Evolutionary conservation across 768 basidiomycete species (phyloP).

Genomic region (Boletus rubropictus): DNA sequence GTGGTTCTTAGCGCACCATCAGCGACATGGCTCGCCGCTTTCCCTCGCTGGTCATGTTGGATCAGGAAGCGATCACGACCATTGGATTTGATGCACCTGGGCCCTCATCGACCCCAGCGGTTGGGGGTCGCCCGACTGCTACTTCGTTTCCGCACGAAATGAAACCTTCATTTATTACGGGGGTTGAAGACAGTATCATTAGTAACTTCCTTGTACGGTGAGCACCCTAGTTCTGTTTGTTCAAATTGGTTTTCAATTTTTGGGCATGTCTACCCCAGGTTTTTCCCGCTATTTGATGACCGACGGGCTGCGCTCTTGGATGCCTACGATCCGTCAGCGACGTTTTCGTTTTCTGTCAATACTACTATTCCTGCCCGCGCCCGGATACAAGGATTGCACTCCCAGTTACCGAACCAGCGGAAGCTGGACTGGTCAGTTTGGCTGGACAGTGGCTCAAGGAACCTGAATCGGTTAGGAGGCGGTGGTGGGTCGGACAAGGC

Average conservation of each 20-base stretch:
- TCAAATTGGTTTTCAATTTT: constrained; percentile 5
- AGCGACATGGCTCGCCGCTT: constrained; percentile 83
- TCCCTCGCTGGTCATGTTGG: constrained; percentile 74
- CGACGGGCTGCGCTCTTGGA: constrained; percentile 61
- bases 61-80: constrained; percentile 67
- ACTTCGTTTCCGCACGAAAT: constrained; percentile 77
- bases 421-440: constrained; percentile 76
- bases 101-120: constrained; percentile 37
- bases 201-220: constrained; percentile 76
- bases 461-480: constrained; percentile 62
- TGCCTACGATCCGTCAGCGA: constrained; percentile 81
- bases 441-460: constrained; percentile 64
- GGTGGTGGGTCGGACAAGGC: constrained; percentile 57
- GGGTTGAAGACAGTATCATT: constrained; percentile 62
- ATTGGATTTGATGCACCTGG: constrained; percentile 76
- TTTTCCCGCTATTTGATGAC: constrained; percentile 79
- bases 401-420: constrained; percentile 73
- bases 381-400: constrained; percentile 62
- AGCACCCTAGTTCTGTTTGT: constrained; percentile 22
- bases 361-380: constrained; percentile 78
- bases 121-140: constrained; percentile 44
- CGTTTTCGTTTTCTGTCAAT: constrained; percentile 86
- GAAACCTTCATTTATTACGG: constrained; percentile 67
- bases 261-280: constrained; percentile 41
- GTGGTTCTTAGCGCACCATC: constrained; percentile 6